Evolutionary conservation across 1,284 basidiomycete genomes (phyloP).

Genomic region (Sparassis latifolia): DNA sequence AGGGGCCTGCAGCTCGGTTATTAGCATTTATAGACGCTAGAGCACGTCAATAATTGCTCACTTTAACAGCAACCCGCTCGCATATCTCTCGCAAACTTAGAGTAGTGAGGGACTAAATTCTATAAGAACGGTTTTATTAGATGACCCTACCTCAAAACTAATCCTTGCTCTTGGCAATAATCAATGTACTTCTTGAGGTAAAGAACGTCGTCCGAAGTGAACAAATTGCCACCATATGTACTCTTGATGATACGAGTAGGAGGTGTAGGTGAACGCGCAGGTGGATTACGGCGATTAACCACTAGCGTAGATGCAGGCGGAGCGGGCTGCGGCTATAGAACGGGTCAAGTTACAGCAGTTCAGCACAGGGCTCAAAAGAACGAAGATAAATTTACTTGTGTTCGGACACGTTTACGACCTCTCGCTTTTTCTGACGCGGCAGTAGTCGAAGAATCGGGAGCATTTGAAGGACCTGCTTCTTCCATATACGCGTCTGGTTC

Average conservation of each 20-base stretch:
- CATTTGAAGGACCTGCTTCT: slow-evolving; percentile 39
- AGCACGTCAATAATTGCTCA: slow-evolving; percentile 16
- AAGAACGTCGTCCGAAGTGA: slow-evolving; percentile 70
- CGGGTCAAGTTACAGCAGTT: slow-evolving; percentile 1
- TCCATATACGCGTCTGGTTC: slow-evolving; percentile 42
- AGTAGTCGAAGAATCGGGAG: slow-evolving; percentile 22
- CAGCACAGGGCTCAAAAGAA: slow-evolving; percentile 1
- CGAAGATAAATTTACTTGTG: slow-evolving; percentile 35
- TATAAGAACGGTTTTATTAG: background rate
- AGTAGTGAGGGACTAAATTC: background rate
- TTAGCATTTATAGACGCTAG: background rate
- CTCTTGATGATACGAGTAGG: slow-evolving; percentile 78
- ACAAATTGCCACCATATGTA: slow-evolving; percentile 78
- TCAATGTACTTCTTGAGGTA: slow-evolving; percentile 82
- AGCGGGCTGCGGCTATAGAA: slow-evolving; percentile 43
- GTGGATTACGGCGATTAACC: slow-evolving; percentile 51
- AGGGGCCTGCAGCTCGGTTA: slow-evolving; percentile 47
- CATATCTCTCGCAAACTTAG: slow-evolving; percentile 74
- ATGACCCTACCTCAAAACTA: slow-evolving; percentile 57
- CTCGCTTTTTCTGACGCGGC: slow-evolving; percentile 33
- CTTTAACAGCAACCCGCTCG: slow-evolving; percentile 76
- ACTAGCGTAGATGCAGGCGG: slow-evolving; percentile 59
- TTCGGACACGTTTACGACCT: slow-evolving; percentile 58
- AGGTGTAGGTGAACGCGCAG: slow-evolving; percentile 73
- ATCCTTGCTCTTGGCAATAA: slow-evolving; percentile 76